Evolutionary conservation across 208 protist genomes (phyloP).

Genomic region (Trypanosoma cruzi): DNA sequence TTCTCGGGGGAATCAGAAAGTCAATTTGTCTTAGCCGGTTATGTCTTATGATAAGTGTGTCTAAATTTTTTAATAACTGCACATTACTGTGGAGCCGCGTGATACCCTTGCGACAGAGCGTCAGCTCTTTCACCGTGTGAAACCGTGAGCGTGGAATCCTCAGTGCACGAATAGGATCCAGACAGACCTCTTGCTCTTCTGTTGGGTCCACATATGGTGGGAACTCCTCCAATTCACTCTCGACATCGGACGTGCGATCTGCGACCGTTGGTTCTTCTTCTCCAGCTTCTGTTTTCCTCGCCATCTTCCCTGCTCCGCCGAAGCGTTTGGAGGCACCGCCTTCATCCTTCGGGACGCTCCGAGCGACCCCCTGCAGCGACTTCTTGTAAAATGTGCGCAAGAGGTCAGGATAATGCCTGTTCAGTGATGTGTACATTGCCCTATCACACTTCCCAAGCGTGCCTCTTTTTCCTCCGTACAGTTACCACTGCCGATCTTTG

Average conservation of each 20-base stretch:
- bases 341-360: neutral
- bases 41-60: conserved; percentile 58
- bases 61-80: conserved; percentile 58
- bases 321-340: neutral
- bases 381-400: neutral
- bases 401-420: neutral
- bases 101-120: conserved; percentile 45
- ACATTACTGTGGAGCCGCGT: conserved; percentile 68
- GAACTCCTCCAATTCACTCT: neutral
- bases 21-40: conserved; percentile 55
- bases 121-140: conserved; percentile 42
- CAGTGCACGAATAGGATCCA: conserved; percentile 63
- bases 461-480: too few species aligned
- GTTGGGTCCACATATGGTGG: conserved; percentile 40
- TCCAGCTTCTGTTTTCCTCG: neutral
- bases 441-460: neutral
- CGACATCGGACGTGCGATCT: neutral
- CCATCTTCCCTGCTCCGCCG: neutral
- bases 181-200: conserved; percentile 31
- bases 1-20: conserved; percentile 40
- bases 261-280: neutral
- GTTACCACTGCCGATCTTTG: too few species aligned
- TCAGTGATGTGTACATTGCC: conserved; percentile 1
- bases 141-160: conserved; percentile 40
- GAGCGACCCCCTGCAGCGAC: neutral